Evolutionary conservation across 2,329 filamentous ascomycete species (phyloP).

Genomic region (Alternaria alternata): DNA sequence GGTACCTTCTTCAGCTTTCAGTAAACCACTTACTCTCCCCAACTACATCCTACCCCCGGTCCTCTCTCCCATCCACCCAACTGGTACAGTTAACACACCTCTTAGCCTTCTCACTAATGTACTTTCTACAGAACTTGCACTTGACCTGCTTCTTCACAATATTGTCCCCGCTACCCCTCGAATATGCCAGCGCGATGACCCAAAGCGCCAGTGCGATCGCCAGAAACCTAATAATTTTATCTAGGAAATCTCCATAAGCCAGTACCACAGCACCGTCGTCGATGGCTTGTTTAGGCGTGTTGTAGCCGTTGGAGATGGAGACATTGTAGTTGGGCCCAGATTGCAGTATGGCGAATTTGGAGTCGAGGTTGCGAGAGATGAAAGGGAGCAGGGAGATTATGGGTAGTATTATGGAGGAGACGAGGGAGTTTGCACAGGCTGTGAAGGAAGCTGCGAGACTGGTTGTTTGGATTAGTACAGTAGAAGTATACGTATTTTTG

Average conservation of each 20-base stretch:
- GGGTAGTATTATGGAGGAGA: slow-evolving; percentile 74
- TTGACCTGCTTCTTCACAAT: slow-evolving; percentile 76
- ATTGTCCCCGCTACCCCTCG: slow-evolving; percentile 67
- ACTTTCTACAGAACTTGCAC: slow-evolving; percentile 72
- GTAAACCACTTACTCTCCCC: not conserved
- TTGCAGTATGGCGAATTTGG: slow-evolving; percentile 74
- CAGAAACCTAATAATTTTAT: slow-evolving; percentile 71
- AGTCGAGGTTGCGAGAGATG: slow-evolving; percentile 73
- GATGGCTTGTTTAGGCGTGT: slow-evolving; percentile 73
- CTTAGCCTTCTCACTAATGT: slow-evolving; percentile 68
- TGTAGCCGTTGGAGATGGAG: slow-evolving; percentile 65
- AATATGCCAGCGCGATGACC: slow-evolving; percentile 68
- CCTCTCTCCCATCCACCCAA: slow-evolving; percentile 65
- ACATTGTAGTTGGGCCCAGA: slow-evolving; percentile 60
- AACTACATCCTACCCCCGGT: slow-evolving; percentile 27
- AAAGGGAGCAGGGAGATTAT: slow-evolving; percentile 74
- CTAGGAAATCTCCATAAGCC: slow-evolving; percentile 75
- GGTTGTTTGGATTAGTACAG: not conserved
- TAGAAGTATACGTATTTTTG: not conserved
- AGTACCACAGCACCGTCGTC: slow-evolving; percentile 76
- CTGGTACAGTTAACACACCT: slow-evolving; percentile 66
- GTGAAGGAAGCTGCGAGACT: slow-evolving; percentile 77
- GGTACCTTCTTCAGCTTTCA: not conserved
- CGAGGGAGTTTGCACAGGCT: slow-evolving; percentile 74
- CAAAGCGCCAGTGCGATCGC: slow-evolving; percentile 73